Evolutionary conservation across 345 rosid species (phyloP).

Genomic region (Isatis tinctoria): DNA sequence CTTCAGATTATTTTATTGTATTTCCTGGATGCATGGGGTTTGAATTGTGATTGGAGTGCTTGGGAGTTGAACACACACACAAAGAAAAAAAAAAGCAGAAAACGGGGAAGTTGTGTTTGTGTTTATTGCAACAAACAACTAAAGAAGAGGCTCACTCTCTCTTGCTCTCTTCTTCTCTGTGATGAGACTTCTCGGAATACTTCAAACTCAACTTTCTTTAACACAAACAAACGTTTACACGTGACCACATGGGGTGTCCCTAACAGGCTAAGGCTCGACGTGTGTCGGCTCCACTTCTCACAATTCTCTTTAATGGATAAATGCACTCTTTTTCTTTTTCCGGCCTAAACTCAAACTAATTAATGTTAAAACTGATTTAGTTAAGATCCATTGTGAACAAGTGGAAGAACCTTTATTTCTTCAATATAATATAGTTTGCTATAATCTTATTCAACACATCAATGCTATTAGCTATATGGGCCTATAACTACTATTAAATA

Average conservation of each 20-base stretch:
- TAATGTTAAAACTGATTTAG: neutral
- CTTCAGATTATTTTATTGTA: neutral
- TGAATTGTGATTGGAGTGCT: conserved; percentile 12
- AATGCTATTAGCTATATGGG: neutral
- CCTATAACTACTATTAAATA: too few relatives aligned
- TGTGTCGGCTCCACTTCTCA: conserved; percentile 33
- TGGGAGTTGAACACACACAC: neutral
- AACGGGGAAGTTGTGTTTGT: conserved; percentile 34
- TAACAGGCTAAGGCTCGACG: conserved; percentile 7
- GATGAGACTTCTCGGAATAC: conserved; percentile 16
- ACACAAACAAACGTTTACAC: conserved; percentile 22
- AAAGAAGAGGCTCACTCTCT: conserved; percentile 20
- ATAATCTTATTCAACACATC: neutral
- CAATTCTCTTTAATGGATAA: conserved; percentile 11
- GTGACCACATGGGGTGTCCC: conserved; percentile 35
- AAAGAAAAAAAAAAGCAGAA: neutral
- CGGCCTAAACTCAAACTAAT: neutral
- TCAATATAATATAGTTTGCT: too few relatives aligned
- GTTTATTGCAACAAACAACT: conserved; percentile 33
- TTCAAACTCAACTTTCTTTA: conserved; percentile 16
- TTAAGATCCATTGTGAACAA: neutral
- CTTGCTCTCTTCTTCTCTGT: conserved; percentile 1
- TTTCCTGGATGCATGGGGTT: neutral
- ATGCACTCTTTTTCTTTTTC: neutral
- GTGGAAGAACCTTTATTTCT: neutral